Evolutionary conservation across 805 yeast genomes (phyloP).

Genomic region (Ogataea pini): DNA sequence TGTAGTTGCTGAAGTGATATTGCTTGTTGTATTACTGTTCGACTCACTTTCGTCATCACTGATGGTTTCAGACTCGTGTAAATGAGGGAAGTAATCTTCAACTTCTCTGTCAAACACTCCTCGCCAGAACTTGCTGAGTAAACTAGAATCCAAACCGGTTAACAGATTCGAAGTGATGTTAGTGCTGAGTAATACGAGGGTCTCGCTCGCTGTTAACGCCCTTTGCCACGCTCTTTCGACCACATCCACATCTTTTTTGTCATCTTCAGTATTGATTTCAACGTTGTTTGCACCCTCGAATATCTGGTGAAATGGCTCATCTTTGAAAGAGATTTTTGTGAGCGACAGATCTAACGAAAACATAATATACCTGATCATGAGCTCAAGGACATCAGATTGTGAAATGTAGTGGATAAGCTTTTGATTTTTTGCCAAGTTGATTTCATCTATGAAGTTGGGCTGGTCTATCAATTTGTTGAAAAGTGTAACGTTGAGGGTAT

Average conservation of each 20-base stretch:
- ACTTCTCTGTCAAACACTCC: slow-evolving; percentile 33
- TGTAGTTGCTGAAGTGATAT: not conserved
- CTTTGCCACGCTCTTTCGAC: slow-evolving; percentile 30
- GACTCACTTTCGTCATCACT: slow-evolving; percentile 20
- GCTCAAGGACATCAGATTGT: slow-evolving; percentile 33
- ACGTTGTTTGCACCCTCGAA: slow-evolving; percentile 27
- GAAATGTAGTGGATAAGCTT: slow-evolving; percentile 36
- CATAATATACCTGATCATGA: slow-evolving; percentile 33
- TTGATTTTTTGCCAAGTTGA: slow-evolving; percentile 36
- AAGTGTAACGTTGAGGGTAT: slow-evolving; percentile 27
- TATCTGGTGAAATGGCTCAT: slow-evolving; percentile 14
- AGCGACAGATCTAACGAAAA: slow-evolving; percentile 29
- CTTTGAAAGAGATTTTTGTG: slow-evolving; percentile 6
- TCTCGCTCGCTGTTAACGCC: slow-evolving; percentile 32
- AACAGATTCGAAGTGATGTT: slow-evolving; percentile 26
- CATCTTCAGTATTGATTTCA: slow-evolving; percentile 15
- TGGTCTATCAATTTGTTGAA: slow-evolving; percentile 39
- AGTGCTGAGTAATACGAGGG: slow-evolving; percentile 28
- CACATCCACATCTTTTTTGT: slow-evolving; percentile 15
- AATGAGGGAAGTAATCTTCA: slow-evolving; percentile 18
- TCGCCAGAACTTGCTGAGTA: slow-evolving; percentile 33
- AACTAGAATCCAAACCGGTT: slow-evolving; percentile 19
- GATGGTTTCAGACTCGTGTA: slow-evolving; percentile 1
- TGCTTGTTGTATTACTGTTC: not conserved
- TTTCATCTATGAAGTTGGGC: slow-evolving; percentile 38